Base-by-base conservation (phyloP, 345 rosid species). In the Aquilaria malaccensis region DNA sequence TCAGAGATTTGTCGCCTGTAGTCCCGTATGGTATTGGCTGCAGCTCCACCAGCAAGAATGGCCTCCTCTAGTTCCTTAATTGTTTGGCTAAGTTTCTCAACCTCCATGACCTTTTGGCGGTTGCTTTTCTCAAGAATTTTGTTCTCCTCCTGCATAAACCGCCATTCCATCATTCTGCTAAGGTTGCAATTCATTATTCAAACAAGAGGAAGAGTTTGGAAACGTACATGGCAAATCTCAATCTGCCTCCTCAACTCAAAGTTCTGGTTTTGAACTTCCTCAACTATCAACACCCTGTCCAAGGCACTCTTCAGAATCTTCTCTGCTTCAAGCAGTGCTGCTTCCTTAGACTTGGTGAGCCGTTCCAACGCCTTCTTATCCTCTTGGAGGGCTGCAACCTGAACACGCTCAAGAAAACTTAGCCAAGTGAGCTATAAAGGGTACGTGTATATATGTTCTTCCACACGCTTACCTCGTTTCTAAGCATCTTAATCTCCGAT, bases 211-310 rank as follows among this genome's bases (percentile, higher is more conserved):
- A 37, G 52, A 30, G 32, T 4, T 33, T 31, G 51, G 63, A 51
- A 56, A 48, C 63, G 15, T 70, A 73, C 96, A 87, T 77, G 95
- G 56, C 81, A 90, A 45, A 90, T 94, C 83, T 90, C 99, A 67
- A 88, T 85, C 85, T 90, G 88, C 74, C 92, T 51, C 75, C 72
- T 82, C 68, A 94, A 76, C 65, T 90, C 97, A 48, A 75, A 88
- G 83, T 94, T 94, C 13, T 84, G 95, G 74, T 90, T 94, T 58
- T 94, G 99, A 56, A 90, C 93, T 64, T 94, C 96, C 73, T 90
- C 97, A 58, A 94, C 99, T 10, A 90, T 85, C 52, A 94, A 70
- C 67, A 86, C 97, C 68, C 99, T 85, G 65, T 94, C 99, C n/a
- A 94, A 76, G 12, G 99, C 95, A 61, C 95, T 90, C 67, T 61